A percentile compares a stretch with the other conserved stretches of the same genome.
phyloP scores from a whole-genome alignment of 2,329 filamentous ascomycete genomes.

The Zasmidium citrigriseum region DNA sequence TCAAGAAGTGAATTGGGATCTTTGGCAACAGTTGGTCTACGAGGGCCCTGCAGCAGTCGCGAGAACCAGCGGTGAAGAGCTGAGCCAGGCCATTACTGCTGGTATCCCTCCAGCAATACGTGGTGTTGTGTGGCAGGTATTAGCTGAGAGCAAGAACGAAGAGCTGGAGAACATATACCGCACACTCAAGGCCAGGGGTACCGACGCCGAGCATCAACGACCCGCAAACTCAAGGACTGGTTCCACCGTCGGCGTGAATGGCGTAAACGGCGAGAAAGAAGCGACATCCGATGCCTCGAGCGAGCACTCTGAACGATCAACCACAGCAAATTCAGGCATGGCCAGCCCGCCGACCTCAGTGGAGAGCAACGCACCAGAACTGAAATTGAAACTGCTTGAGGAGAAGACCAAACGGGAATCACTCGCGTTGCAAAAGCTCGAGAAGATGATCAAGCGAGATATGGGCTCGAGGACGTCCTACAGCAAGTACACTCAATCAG shows the following conservation, averaged over 20 bases:
- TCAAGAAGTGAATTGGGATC: constrained; percentile 90
- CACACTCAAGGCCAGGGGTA: constrained; percentile 76
- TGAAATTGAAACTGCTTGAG: constrained; percentile 62
- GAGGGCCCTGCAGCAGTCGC: constrained; percentile 88
- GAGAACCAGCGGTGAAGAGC: constrained; percentile 81
- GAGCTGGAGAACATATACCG: constrained; percentile 85
- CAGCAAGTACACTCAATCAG: constrained; percentile 90
- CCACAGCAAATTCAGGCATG: constrained; percentile 53
- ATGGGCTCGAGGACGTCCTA: constrained; percentile 91
- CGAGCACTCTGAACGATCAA: constrained; percentile 74
- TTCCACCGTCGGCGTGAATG: constrained; percentile 51
- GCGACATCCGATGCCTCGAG: constrained; percentile 78
- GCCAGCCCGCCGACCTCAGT: constrained; percentile 36
- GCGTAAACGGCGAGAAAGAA: constrained; percentile 54
- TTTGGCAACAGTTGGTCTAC: constrained; percentile 96
- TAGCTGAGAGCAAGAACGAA: constrained; percentile 92
- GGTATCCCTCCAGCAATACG: constrained; percentile 94
- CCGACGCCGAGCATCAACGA: constrained; percentile 65
- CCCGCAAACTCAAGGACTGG: constrained; percentile 20
- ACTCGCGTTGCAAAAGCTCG: constrained; percentile 73
- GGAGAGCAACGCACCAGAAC: constrained; percentile 50
- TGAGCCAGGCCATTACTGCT: constrained; percentile 86
- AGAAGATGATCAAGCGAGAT: constrained; percentile 89
- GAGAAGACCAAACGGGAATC: constrained; percentile 78
- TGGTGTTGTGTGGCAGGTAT: constrained; percentile 97